Evolutionary conservation across 179 eudicot species (phyloP).

Genomic region (Beta macrorhiza): DNA sequence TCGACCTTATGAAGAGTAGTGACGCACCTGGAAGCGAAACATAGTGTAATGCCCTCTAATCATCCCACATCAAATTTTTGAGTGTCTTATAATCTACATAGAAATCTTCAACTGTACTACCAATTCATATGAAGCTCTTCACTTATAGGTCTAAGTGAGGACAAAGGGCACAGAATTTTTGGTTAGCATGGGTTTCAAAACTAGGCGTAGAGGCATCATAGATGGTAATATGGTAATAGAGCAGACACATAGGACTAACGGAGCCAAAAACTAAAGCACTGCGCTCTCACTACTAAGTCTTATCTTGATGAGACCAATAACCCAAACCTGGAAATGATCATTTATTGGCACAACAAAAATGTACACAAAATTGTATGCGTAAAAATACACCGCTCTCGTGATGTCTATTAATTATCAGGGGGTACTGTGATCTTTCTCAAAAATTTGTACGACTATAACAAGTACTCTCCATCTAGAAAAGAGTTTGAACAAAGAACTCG

Average conservation of each 20-base stretch:
- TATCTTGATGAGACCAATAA: neutral
- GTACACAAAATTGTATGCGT: neutral
- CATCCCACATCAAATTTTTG: neutral
- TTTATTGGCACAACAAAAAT: neutral
- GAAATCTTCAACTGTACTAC: neutral
- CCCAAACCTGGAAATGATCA: neutral
- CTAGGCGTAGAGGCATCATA: neutral
- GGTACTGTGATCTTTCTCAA: neutral
- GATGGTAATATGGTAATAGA: neutral
- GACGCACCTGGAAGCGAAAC: neutral
- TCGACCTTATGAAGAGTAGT: neutral
- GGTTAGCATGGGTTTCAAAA: neutral
- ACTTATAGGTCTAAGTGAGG: neutral
- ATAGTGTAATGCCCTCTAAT: too few species aligned
- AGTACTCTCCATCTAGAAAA: neutral
- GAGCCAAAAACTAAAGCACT: neutral
- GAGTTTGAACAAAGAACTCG: neutral
- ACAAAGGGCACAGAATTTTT: neutral
- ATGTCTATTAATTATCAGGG: neutral
- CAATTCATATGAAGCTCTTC: neutral
- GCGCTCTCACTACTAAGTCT: neutral
- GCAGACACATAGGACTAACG: neutral
- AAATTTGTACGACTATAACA: neutral
- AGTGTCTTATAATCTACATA: neutral
- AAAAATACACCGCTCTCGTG: neutral